Conservation (phyloP, 2,329 filamentous ascomycete species). For the Alternaria novae-zelandiae region DNA sequence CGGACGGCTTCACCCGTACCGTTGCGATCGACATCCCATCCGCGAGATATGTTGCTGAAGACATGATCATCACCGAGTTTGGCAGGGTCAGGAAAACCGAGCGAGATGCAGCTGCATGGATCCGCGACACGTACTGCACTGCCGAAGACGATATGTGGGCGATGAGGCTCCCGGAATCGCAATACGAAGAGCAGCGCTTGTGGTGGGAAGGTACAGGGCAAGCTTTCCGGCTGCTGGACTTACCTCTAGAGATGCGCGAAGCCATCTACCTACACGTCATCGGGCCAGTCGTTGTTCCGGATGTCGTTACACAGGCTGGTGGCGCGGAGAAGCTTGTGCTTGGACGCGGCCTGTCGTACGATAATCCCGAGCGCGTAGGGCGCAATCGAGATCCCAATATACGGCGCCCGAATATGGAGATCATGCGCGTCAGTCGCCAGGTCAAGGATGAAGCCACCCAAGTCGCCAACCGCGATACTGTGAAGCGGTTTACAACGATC, state of each 20-base stretch:
- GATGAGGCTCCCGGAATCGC: slow-evolving; percentile 8
- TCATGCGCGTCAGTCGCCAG: slow-evolving; percentile 15
- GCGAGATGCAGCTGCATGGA: slow-evolving; percentile 9
- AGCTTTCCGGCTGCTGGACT: slow-evolving; percentile 13
- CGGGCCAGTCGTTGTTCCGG: slow-evolving; percentile 16
- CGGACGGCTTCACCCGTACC: not conserved
- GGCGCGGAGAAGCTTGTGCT: not conserved
- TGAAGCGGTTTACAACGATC: slow-evolving; percentile 11
- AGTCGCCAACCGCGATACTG: slow-evolving; percentile 1
- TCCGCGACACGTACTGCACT: slow-evolving; percentile 15
- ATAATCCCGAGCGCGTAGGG: not conserved
- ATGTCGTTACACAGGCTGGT: not conserved
- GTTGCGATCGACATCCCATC: not conserved
- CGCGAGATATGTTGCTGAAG: not conserved
- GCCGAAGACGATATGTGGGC: slow-evolving; percentile 3
- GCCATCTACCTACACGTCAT: slow-evolving; percentile 17
- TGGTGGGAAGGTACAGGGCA: slow-evolving; percentile 24
- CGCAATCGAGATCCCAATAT: slow-evolving; percentile 17
- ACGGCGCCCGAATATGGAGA: slow-evolving; percentile 11
- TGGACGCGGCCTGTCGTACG: slow-evolving; percentile 6
- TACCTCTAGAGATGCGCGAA: slow-evolving; percentile 21
- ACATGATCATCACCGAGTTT: not conserved
- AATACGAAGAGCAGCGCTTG: slow-evolving; percentile 16
- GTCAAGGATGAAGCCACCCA: slow-evolving; percentile 3
- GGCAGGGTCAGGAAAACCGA: not conserved